Base-by-base conservation (phyloP, 2,329 filamentous ascomycete genomes). In the Curvularia sp. region DNA sequence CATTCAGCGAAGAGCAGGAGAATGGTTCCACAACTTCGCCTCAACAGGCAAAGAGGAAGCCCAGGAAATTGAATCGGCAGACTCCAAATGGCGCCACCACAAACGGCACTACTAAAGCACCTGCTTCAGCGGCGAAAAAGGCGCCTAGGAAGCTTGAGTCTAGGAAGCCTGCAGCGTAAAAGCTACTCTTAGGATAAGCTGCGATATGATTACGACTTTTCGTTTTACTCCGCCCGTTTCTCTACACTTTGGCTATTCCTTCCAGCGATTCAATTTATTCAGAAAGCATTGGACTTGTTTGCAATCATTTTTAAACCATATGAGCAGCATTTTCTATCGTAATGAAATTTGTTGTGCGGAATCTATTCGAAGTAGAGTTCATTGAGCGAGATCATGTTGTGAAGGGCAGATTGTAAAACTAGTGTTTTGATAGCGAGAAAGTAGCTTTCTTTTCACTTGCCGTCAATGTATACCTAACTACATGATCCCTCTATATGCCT, bases 141-240 rank as follows among this genome's bases (percentile, higher is more conserved):
- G 58, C 65, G 5, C 72, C 72, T 2, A 56, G 71, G 4, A 74
- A 74, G 41, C 42, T 74, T 0, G 67, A 72, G 38, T 46, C 62
- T 7, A 63, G 71, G 4, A 69, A 71, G 22, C 47, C 63, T 51
- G 54, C 58, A 53, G 58, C 64, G 5, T 43, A 26, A 28, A 24
- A 24, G 2, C 22, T 24, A 2, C 18, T 18, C 18, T 24, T 24
- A 24, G 22, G 22, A 24, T 24, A 24, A 24, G 4, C 4, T 4
- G 22, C 4, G 22, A 24, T 4, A 0, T 4, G 22, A 24, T 24
- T 24, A 24, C 4, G 22, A 24, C 7, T 20, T 50, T 39, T 5
- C 28, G 10, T 4, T 41, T 41, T 0, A 3, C 24, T 2, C 9
- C 8, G 10, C 10, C 18, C 6, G 18, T 28, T 9, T 20, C 2